phyloP scores from a whole-genome alignment of 257 asterid genomes.

The Lavandula angustifolia region DNA sequence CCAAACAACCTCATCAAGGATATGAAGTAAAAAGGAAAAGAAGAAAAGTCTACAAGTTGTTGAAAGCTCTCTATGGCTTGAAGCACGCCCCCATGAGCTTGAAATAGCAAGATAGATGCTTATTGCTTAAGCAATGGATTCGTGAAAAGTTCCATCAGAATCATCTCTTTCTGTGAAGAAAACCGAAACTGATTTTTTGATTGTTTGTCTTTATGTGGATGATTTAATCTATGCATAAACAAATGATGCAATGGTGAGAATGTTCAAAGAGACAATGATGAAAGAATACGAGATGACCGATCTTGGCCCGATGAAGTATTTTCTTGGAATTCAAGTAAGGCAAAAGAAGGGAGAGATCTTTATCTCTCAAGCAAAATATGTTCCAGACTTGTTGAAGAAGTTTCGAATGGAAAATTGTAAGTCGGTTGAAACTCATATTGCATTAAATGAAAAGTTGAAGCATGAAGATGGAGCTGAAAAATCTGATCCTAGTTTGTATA shows the following conservation, averaged over 20 bases:
- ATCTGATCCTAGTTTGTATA: background rate
- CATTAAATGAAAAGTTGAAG: slow-evolving; percentile 9
- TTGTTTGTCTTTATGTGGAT: slow-evolving; percentile 11
- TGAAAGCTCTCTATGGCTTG: background rate
- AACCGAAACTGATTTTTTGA: background rate
- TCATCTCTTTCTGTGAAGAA: background rate
- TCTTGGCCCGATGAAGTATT: background rate
- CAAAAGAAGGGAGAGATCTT: background rate
- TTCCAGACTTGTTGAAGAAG: background rate
- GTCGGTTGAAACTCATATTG: background rate
- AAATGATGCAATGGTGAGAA: background rate
- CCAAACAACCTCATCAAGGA: slow-evolving; percentile 1
- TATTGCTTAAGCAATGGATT: background rate
- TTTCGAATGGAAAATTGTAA: background rate
- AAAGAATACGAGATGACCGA: slow-evolving; percentile 5
- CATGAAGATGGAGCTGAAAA: background rate
- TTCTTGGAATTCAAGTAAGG: background rate
- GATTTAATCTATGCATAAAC: slow-evolving; percentile 6
- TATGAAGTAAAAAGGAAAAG: background rate
- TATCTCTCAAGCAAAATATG: slow-evolving; percentile 4
- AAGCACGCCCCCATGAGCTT: background rate
- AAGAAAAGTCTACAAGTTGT: background rate
- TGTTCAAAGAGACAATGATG: background rate
- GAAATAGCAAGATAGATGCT: slow-evolving; percentile 10
- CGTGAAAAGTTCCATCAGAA: background rate